A percentile compares a stretch with the other conserved stretches of the same genome.
Evolutionary conservation across 257 asterid species (phyloP).

Genomic region (Leonotis leonurus): DNA sequence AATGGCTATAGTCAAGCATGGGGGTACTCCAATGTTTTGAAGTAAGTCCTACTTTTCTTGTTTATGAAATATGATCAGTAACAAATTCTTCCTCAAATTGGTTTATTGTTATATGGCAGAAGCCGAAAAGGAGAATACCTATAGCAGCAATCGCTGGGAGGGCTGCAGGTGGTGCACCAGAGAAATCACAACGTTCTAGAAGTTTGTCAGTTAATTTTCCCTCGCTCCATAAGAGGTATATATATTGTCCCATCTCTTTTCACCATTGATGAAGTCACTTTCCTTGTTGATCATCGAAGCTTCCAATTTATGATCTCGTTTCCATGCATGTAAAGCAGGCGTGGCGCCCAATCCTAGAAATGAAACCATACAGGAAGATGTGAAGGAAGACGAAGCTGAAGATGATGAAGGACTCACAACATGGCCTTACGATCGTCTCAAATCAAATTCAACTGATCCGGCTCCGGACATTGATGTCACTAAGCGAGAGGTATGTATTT

Average conservation of each 20-base stretch:
- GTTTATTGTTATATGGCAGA: slow-evolving; percentile 30
- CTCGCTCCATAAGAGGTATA: slow-evolving; percentile 62
- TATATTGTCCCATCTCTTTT: too few species aligned
- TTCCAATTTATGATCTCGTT: background rate
- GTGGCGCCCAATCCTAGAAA: slow-evolving; percentile 39
- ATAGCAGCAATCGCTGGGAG: slow-evolving; percentile 44
- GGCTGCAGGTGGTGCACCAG: slow-evolving; percentile 64
- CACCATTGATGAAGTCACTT: background rate
- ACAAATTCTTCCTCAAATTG: too few species aligned
- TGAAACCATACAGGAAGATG: slow-evolving; percentile 75
- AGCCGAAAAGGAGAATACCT: slow-evolving; percentile 67
- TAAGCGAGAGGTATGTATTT: slow-evolving; percentile 59
- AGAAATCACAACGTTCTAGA: slow-evolving; percentile 88
- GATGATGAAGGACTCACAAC: slow-evolving; percentile 38
- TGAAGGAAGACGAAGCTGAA: slow-evolving; percentile 63
- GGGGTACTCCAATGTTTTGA: slow-evolving; percentile 35
- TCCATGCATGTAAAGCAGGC: slow-evolving; percentile 41
- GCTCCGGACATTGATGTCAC: slow-evolving; percentile 59
- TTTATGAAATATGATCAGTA: too few species aligned
- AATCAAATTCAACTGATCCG: slow-evolving; percentile 40
- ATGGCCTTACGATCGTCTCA: slow-evolving; percentile 67
- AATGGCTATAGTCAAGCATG: slow-evolving; percentile 56
- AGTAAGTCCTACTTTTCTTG: slow-evolving; percentile 25
- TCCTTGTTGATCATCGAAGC: background rate
- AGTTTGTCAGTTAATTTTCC: slow-evolving; percentile 66